Conservation (phyloP, 805 yeast species). For the Saturnispora diversa region DNA sequence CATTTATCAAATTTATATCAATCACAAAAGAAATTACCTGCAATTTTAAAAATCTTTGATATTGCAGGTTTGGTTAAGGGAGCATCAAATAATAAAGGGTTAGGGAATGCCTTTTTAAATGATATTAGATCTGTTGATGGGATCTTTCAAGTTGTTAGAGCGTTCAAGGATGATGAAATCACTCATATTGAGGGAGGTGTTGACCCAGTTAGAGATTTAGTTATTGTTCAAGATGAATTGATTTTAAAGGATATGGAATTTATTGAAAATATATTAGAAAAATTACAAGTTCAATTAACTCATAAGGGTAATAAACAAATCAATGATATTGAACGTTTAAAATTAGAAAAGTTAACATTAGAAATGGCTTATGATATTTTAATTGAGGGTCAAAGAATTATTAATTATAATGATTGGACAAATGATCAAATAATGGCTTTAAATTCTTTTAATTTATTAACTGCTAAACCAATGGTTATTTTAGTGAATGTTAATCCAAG, state of each 20-base stretch:
- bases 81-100: slow-evolving; percentile 57
- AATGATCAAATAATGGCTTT: slow-evolving; percentile 85
- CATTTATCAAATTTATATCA: slow-evolving; percentile 39
- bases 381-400: slow-evolving; percentile 80
- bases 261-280: slow-evolving; percentile 52
- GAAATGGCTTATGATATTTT: slow-evolving; percentile 68
- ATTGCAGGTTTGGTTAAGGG: slow-evolving; percentile 66
- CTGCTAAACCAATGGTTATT: slow-evolving; percentile 94
- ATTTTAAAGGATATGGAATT: slow-evolving; percentile 60
- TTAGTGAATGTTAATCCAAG: slow-evolving; percentile 83
- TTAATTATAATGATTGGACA: slow-evolving; percentile 74
- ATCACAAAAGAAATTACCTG: slow-evolving; percentile 45
- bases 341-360: slow-evolving; percentile 74
- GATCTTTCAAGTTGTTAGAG: slow-evolving; percentile 59
- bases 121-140: slow-evolving; percentile 69
- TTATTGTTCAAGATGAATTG: slow-evolving; percentile 57
- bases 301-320: slow-evolving; percentile 82
- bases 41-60: slow-evolving; percentile 52
- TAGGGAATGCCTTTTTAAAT: slow-evolving; percentile 65
- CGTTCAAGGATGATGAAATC: slow-evolving; percentile 55
- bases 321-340: slow-evolving; percentile 49
- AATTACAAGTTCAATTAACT: slow-evolving; percentile 68
- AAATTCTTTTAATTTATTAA: slow-evolving; percentile 77
- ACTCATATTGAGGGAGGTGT: slow-evolving; percentile 59
- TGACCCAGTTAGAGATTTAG: slow-evolving; percentile 56